Evolutionary conservation across 106 monocot species (phyloP).

Genomic region (Gastrodia elata): DNA sequence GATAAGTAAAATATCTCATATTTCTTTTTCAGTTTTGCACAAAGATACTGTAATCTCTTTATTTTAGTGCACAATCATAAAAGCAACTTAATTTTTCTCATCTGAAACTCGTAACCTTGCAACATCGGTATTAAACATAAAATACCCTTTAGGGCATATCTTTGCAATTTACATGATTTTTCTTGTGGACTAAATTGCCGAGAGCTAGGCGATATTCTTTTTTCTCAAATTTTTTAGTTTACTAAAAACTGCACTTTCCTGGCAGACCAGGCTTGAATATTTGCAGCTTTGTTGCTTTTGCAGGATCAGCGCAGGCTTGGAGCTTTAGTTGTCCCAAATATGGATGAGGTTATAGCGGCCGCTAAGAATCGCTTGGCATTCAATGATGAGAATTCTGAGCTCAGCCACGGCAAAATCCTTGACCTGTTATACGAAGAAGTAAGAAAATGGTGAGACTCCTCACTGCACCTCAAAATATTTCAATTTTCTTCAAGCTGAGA

Average conservation of each 20-base stretch:
- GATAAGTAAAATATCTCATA: too few relatives aligned
- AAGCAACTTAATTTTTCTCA: too few relatives aligned
- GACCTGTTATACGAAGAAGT: constrained; percentile 58
- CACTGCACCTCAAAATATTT: neutral
- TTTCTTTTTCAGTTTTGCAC: too few relatives aligned
- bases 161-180: too few relatives aligned
- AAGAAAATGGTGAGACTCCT: constrained; percentile 42
- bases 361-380: constrained; percentile 21
- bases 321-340: constrained; percentile 81
- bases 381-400: constrained; percentile 15
- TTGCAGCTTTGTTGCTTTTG: neutral
- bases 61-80: too few relatives aligned
- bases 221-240: neutral
- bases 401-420: constrained; percentile 34
- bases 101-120: too few relatives aligned
- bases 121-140: too few relatives aligned
- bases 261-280: neutral
- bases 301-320: constrained; percentile 86
- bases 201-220: too few relatives aligned
- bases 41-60: too few relatives aligned
- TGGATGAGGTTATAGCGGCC: constrained; percentile 51
- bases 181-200: too few relatives aligned
- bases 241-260: neutral
- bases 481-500: constrained; percentile 5
- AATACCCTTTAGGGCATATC: too few relatives aligned